Evolutionary conservation across 1,284 basidiomycete genomes (phyloP).

Genomic region (Leccinum solheimii): DNA sequence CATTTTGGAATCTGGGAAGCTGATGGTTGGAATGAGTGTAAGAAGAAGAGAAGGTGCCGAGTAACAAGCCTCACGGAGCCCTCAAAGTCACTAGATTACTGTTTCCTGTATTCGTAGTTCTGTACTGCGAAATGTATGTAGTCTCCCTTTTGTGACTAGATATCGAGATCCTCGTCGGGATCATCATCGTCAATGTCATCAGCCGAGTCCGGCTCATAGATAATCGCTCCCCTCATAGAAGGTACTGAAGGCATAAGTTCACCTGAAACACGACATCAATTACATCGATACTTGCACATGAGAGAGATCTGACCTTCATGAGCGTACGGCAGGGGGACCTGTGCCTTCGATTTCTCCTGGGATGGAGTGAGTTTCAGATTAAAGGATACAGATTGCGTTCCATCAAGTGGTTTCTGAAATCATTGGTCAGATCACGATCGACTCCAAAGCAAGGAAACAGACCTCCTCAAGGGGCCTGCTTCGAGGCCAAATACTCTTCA

Average conservation of each 20-base stretch:
- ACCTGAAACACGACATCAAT: constrained; percentile 26
- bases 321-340: constrained; percentile 84
- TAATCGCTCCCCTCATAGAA: constrained; percentile 41
- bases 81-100: not conserved
- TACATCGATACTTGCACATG: constrained; percentile 1
- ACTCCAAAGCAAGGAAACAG: constrained; percentile 14
- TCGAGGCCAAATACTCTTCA: constrained; percentile 49
- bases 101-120: not conserved
- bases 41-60: constrained; percentile 13
- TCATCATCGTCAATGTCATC: constrained; percentile 90
- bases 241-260: constrained; percentile 15
- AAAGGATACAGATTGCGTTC: constrained; percentile 74
- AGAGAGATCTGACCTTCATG: constrained; percentile 63
- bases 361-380: constrained; percentile 82
- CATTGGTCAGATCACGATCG: constrained; percentile 3
- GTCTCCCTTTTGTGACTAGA: constrained; percentile 41
- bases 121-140: not conserved
- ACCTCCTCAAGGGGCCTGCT: constrained; percentile 44
- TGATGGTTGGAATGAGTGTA: constrained; percentile 28
- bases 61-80: not conserved
- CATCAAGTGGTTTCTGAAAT: constrained; percentile 46
- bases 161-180: constrained; percentile 86
- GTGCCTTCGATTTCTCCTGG: constrained; percentile 77
- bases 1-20: constrained; percentile 28
- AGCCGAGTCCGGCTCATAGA: constrained; percentile 84